Evolutionary conservation across 2,329 filamentous ascomycete genomes (phyloP), one percentile per base, ranked within the genome.

Genomic region (Ceratocystis harringtonii): DNA sequence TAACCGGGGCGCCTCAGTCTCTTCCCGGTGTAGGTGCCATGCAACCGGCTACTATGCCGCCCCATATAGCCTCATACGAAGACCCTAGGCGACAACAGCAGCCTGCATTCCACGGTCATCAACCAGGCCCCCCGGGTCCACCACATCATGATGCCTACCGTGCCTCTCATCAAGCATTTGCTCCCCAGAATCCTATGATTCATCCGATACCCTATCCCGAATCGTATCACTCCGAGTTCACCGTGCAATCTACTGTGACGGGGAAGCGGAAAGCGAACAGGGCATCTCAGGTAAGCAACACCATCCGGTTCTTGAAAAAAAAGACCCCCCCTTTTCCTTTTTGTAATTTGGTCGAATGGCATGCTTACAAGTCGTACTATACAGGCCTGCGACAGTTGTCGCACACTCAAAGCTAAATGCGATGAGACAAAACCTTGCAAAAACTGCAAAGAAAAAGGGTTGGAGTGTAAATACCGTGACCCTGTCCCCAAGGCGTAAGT

Each of bases 381-480:
- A 55, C 70, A 95, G 86, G 94, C 94, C 45, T 99, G 94, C 75
- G 91, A 95, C 72, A 89, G 87, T 74, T 96, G 91, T 75, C 85
- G 91, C 67, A 83, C 88, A 68, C 81, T 92, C 48, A 96, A 95
- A 75, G 90, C 90, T 15, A 95, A 95, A 75, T 96, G 91, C 73
- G 90, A 95, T 71, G 91, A 96, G 77, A 85, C 86, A 10, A 85
- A 88, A 69, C 91, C 88, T 1, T 87, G 88, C 71, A 92, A 90
- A 72, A 90, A 87, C 71, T 99, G 94, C 74, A 88, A 87, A 71
- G 92, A 97, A 70, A 95, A 95, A 73, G 86, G 83, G 69, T 81
- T 90, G 41, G 81, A 85, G 64, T 99, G 90, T 77, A 86, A 89
- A 74, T 97, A 96, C 74, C 86, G 92, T 69, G 92, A 96, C 72